Evolutionary conservation across 768 basidiomycete species (phyloP).

Genomic region (Lyophyllum semitale): DNA sequence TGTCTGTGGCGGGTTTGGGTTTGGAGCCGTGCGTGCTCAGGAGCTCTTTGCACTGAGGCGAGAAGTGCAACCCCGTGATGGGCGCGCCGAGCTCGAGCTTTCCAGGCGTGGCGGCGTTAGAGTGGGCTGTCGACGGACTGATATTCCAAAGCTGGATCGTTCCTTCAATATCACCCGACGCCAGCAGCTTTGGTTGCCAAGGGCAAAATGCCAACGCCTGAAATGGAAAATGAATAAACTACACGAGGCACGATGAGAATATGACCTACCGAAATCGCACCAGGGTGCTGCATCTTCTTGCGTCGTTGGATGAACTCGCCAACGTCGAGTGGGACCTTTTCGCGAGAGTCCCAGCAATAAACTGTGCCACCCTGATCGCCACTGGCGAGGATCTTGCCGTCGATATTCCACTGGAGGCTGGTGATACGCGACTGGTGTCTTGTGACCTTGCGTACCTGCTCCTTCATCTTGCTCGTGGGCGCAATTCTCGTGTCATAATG

Average conservation of each 20-base stretch:
- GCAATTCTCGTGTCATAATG: slow-evolving; percentile 33
- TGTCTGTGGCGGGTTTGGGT: slow-evolving; percentile 11
- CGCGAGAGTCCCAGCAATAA: slow-evolving; percentile 74
- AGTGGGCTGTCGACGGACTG: slow-evolving; percentile 41
- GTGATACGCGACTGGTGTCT: slow-evolving; percentile 71
- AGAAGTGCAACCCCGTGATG: slow-evolving; percentile 73
- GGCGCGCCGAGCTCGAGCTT: slow-evolving; percentile 54
- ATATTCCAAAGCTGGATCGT: slow-evolving; percentile 59
- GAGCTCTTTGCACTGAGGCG: slow-evolving; percentile 81
- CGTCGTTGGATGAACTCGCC: slow-evolving; percentile 56
- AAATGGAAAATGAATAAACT: not conserved
- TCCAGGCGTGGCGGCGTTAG: slow-evolving; percentile 45
- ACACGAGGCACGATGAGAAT: not conserved
- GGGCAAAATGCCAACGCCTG: slow-evolving; percentile 90
- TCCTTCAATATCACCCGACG: slow-evolving; percentile 68
- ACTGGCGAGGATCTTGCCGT: slow-evolving; percentile 70
- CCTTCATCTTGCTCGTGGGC: slow-evolving; percentile 46
- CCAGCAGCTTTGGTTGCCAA: slow-evolving; percentile 81
- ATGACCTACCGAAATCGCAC: slow-evolving; percentile 50
- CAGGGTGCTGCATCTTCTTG: slow-evolving; percentile 73
- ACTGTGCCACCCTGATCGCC: slow-evolving; percentile 78
- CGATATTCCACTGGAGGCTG: slow-evolving; percentile 65
- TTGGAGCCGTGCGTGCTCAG: slow-evolving; percentile 71
- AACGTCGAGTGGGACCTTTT: slow-evolving; percentile 50
- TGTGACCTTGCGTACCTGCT: slow-evolving; percentile 65